Evolutionary conservation across 2,329 filamentous ascomycete species (phyloP).

Genomic region (Ascochyta viciae-villosae): DNA sequence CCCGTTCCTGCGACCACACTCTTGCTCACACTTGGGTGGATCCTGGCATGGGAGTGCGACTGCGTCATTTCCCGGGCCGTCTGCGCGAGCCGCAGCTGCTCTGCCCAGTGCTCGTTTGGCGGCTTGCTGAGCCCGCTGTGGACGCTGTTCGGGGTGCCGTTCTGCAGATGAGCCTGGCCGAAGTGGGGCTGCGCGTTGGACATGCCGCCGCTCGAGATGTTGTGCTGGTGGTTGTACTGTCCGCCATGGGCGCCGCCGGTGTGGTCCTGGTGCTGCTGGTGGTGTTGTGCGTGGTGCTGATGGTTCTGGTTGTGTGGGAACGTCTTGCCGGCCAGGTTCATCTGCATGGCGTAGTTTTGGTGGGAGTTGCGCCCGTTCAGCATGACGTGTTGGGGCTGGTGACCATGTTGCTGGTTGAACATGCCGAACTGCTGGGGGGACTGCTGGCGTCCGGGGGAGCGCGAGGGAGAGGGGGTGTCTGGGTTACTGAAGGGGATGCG

Average conservation of each 20-base stretch:
- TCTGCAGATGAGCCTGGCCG: slow-evolving; percentile 64
- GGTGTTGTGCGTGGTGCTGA: slow-evolving; percentile 60
- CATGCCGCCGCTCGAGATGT: slow-evolving; percentile 66
- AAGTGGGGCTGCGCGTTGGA: slow-evolving; percentile 71
- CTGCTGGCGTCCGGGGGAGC: slow-evolving; percentile 60
- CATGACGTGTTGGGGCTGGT: slow-evolving; percentile 77
- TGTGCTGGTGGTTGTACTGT: slow-evolving; percentile 68
- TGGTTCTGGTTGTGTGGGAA: slow-evolving; percentile 66
- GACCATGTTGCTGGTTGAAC: slow-evolving; percentile 70
- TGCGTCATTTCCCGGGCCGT: slow-evolving; percentile 73
- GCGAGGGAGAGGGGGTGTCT: slow-evolving; percentile 65
- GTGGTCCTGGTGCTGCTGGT: slow-evolving; percentile 68
- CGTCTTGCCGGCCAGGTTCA: slow-evolving; percentile 70
- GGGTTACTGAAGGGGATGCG: slow-evolving; percentile 54
- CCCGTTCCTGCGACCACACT: slow-evolving; percentile 64
- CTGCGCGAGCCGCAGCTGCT: slow-evolving; percentile 82
- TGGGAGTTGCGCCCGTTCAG: slow-evolving; percentile 74
- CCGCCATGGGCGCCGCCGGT: slow-evolving; percentile 57
- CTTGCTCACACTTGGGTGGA: slow-evolving; percentile 74
- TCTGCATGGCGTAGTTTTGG: slow-evolving; percentile 59
- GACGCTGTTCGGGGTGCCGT: slow-evolving; percentile 63
- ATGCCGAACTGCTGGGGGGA: slow-evolving; percentile 65
- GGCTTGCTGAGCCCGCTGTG: slow-evolving; percentile 64
- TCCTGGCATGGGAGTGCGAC: slow-evolving; percentile 76
- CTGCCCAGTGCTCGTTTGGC: slow-evolving; percentile 80